phyloP scores from a whole-genome alignment of 208 protist genomes.

The Acanthamoeba lenticulata region DNA sequence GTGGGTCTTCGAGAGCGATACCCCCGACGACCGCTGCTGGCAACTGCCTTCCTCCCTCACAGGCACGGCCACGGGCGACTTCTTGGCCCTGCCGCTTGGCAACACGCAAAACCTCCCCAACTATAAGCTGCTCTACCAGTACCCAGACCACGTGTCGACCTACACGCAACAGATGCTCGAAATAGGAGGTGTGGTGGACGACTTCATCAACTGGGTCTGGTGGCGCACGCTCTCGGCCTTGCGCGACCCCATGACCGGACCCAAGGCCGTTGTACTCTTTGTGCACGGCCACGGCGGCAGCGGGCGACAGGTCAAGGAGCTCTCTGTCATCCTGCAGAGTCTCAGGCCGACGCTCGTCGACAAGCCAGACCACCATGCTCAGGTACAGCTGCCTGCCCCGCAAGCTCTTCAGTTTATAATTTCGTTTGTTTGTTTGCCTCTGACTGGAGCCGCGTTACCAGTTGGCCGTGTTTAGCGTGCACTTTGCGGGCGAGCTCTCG shows the following conservation, averaged over 20 bases:
- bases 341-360: neutral
- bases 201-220: neutral
- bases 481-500: conserved; percentile 48
- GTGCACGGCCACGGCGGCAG: conserved; percentile 5
- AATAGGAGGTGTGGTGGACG: neutral
- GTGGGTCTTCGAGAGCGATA: neutral
- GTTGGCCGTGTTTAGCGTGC: conserved; percentile 18
- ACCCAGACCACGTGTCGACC: neutral
- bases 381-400: neutral
- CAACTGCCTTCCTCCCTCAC: neutral
- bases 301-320: neutral
- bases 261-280: conserved; percentile 11
- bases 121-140: neutral
- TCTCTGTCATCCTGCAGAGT: neutral
- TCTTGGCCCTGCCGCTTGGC: neutral
- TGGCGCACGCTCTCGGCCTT: neutral
- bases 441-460: neutral
- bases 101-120: neutral
- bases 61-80: neutral
- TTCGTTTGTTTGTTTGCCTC: neutral
- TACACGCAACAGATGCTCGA: neutral
- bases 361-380: neutral
- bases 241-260: neutral
- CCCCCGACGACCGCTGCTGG: neutral
- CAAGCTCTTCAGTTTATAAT: neutral